phyloP scores from a whole-genome alignment of 352 stramenopile genomes.

The Phytophthora constricta region DNA sequence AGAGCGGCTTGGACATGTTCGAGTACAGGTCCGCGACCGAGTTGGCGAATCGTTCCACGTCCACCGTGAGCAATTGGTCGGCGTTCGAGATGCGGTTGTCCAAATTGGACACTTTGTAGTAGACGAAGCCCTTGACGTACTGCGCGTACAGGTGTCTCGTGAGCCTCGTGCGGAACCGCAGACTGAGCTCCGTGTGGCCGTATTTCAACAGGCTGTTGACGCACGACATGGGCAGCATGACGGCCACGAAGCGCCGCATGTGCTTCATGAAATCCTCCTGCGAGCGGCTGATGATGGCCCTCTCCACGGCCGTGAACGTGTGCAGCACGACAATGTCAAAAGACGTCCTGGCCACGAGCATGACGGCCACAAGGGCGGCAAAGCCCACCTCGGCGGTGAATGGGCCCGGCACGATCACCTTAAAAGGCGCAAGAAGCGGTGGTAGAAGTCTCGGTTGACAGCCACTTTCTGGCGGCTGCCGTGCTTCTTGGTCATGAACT shows the following conservation, averaged over 20 bases:
- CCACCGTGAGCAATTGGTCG: conserved; percentile 82
- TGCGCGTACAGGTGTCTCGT: conserved; percentile 76
- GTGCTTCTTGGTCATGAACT: conserved; percentile 67
- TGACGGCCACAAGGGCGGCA: conserved; percentile 56
- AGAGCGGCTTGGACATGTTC: conserved; percentile 81
- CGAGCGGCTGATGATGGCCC: conserved; percentile 73
- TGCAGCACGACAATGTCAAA: conserved; percentile 77
- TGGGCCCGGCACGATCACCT: conserved; percentile 62
- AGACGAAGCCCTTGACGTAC: conserved; percentile 85
- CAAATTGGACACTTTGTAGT: conserved; percentile 90
- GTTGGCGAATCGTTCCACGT: conserved; percentile 84
- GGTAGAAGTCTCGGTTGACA: conserved; percentile 66
- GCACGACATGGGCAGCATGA: conserved; percentile 79
- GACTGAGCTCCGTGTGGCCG: conserved; percentile 67
- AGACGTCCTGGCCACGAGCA: conserved; percentile 67
- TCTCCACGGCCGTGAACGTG: conserved; percentile 73
- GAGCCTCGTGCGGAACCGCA: conserved; percentile 80
- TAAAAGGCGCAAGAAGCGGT: conserved; percentile 64
- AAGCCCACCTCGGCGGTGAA: conserved; percentile 72
- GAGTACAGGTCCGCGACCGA: conserved; percentile 81
- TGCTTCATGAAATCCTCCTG: conserved; percentile 61
- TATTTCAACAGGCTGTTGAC: conserved; percentile 82
- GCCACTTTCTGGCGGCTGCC: conserved; percentile 62
- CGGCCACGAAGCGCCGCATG: conserved; percentile 64
- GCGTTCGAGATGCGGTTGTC: conserved; percentile 85